Percentiles rank a stretch among this genome's conserved stretches.
These are phyloP conservation scores for Phenoliferia sp. DNA, from an alignment of 1,284 basidiomycete genomes.

Conservation along the genomic window DNA sequence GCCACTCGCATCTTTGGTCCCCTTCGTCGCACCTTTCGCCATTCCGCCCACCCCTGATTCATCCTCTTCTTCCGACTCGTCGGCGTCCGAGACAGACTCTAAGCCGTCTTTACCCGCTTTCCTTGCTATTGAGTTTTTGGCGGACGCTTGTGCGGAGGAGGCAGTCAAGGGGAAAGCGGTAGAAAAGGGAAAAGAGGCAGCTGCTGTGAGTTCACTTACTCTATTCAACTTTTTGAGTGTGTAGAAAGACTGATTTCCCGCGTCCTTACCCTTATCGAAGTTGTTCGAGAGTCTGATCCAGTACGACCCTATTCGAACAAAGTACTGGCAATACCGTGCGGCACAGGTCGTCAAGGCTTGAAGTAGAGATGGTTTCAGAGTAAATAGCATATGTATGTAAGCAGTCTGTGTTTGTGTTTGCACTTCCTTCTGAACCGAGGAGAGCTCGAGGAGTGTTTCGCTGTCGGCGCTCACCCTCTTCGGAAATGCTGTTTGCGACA, in stretches of 20 bases:
- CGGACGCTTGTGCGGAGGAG: slow-evolving; percentile 65
- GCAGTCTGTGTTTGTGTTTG: too few relatives aligned
- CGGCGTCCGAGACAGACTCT: slow-evolving; percentile 32
- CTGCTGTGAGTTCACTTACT: slow-evolving; percentile 9
- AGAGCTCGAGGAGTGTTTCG: too few relatives aligned
- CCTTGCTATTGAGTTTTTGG: slow-evolving; percentile 79
- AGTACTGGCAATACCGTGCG: slow-evolving; percentile 19
- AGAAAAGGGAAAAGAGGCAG: slow-evolving; percentile 17
- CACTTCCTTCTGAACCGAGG: too few relatives aligned
- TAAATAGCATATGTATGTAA: too few relatives aligned
- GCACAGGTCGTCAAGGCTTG: not conserved
- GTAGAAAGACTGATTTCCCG: not conserved
- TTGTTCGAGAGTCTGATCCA: slow-evolving; percentile 23
- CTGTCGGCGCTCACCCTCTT: too few relatives aligned
- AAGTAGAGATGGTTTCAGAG: too few relatives aligned
- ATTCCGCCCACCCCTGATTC: not conserved
- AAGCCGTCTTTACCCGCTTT: slow-evolving; percentile 54
- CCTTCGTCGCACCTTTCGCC: slow-evolving; percentile 56
- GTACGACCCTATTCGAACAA: slow-evolving; percentile 28
- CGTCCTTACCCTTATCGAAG: not conserved
- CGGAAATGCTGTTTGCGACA: too few relatives aligned
- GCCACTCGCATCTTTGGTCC: slow-evolving; percentile 54
- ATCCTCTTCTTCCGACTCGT: slow-evolving; percentile 13
- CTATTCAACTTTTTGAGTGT: not conserved
- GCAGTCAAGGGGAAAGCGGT: not conserved